Conservation (phyloP, 1,139 yeast genomes). For the Saccharomyces hybrid region DNA sequence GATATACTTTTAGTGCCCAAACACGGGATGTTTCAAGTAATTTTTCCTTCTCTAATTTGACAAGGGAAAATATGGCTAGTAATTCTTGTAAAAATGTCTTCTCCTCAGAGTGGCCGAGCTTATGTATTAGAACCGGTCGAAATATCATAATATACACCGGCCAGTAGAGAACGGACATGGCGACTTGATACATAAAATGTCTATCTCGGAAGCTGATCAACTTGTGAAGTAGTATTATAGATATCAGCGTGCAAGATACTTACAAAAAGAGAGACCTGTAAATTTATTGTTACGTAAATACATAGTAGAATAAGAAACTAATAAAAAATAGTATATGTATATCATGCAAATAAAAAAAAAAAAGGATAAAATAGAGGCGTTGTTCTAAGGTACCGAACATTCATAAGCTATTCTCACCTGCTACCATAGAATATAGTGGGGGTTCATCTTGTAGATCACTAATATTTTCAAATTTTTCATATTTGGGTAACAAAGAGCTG, state of each 20-base stretch:
- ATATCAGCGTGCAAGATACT: background rate
- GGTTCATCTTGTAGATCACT: background rate
- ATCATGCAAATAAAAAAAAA: background rate
- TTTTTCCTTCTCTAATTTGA: background rate
- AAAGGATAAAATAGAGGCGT: background rate
- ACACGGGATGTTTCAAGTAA: background rate
- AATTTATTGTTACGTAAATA: background rate
- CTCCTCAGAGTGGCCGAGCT: background rate
- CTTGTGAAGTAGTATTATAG: background rate
- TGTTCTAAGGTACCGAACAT: background rate
- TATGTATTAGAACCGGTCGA: background rate
- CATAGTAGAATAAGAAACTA: background rate
- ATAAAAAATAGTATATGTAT: background rate
- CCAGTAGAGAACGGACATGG: background rate
- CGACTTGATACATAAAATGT: background rate
- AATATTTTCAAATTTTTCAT: background rate
- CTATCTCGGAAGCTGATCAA: background rate
- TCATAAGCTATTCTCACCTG: background rate
- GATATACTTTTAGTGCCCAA: background rate
- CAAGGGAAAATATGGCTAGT: background rate
- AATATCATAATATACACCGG: background rate
- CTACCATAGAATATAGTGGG: background rate
- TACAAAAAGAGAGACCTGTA: background rate
- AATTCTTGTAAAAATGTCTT: background rate
- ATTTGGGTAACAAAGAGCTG: background rate